Evolutionary conservation across 2,329 filamentous ascomycete species (phyloP), one percentile per base, ranked within the genome.

Genomic region (Colletotrichum liaoningense): DNA sequence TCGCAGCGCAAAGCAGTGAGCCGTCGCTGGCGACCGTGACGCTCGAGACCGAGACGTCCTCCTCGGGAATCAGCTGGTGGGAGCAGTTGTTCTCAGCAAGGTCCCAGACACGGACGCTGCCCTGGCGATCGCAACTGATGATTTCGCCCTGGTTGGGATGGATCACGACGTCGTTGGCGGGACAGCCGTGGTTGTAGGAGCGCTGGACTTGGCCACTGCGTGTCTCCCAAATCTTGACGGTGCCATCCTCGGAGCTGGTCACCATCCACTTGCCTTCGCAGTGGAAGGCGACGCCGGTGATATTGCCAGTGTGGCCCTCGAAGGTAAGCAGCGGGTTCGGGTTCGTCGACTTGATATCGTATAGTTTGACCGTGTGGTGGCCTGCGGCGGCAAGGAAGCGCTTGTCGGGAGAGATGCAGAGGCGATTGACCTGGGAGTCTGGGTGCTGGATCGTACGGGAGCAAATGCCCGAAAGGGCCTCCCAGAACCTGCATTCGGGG

Each of bases 201-300:
- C 97, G 91, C 84, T 99, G 97, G 67, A 98, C 91, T 71, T 90
- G 92, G 58, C 94, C 96, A 14, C 90, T 94, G 59, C 95, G 88
- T 5, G 95, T 98, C 82, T 98, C 96, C 95, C 95, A 98, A 76
- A 98, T 97, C 87, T 97, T 97, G 80, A 98, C 95, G 0, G 95
- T 97, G 78, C 95, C 94, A 80, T 99, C 97, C 83, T 99, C 97
- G 59, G 94, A 97, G 83, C 94, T 97, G 11, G 97, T 99, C 22
- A 98, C 97, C 94, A 99, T 98, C 97, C 97, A 99, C 85, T 99
- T 99, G 12, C 96, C 95, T 83, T 99, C 97, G 82, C 96, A 98
- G 83, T 99, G 97, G 82, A 99, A 99, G 12, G 95, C 95, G 59
- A 99, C 94, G 56, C 97, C 97, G 0, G 97, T 99, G 81, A 99